Conservation (phyloP, 2,329 filamentous ascomycete genomes). For the Alternaria sp. region DNA sequence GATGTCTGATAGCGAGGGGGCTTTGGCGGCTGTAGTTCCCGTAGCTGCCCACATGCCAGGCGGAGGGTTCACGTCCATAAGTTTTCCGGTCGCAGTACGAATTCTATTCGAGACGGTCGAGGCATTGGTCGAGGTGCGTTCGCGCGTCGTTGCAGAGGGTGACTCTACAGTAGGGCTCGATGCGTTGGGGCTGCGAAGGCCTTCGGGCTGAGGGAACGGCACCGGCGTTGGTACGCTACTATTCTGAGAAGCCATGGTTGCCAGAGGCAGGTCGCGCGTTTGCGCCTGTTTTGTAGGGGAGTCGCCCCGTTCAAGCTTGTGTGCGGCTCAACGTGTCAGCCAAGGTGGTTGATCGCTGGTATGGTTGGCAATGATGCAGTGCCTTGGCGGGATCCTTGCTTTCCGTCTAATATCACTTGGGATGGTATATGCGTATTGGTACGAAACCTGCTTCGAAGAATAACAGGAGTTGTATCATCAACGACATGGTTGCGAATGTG, state of each 20-base stretch:
- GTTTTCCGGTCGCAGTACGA: slow-evolving; percentile 47
- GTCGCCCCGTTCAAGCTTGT: slow-evolving; percentile 3
- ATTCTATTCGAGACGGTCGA: slow-evolving; percentile 44
- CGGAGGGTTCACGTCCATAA: slow-evolving; percentile 50
- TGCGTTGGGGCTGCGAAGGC: slow-evolving; percentile 18
- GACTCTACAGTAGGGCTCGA: slow-evolving; percentile 24
- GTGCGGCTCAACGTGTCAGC: slow-evolving; percentile 16
- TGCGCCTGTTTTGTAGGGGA: slow-evolving; percentile 11
- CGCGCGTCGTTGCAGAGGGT: slow-evolving; percentile 21
- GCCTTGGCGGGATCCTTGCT: slow-evolving; percentile 28
- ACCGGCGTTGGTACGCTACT: slow-evolving; percentile 35
- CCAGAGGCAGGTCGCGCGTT: neutral
- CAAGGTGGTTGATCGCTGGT: slow-evolving; percentile 22
- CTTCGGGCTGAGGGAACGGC: slow-evolving; percentile 38
- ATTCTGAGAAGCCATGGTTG: slow-evolving; percentile 32
- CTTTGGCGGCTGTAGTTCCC: slow-evolving; percentile 50
- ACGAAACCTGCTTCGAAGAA: slow-evolving; percentile 13
- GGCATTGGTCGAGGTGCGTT: slow-evolving; percentile 43
- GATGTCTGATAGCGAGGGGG: slow-evolving; percentile 55
- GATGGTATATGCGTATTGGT: slow-evolving; percentile 4
- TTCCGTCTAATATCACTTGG: slow-evolving; percentile 8
- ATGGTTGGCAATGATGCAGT: slow-evolving; percentile 18
- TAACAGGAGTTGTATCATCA: neutral
- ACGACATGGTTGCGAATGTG: slow-evolving; percentile 14
- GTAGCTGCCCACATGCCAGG: slow-evolving; percentile 57